Conservation (phyloP, 2,329 filamentous ascomycete genomes). For the Blastomyces percursus region DNA sequence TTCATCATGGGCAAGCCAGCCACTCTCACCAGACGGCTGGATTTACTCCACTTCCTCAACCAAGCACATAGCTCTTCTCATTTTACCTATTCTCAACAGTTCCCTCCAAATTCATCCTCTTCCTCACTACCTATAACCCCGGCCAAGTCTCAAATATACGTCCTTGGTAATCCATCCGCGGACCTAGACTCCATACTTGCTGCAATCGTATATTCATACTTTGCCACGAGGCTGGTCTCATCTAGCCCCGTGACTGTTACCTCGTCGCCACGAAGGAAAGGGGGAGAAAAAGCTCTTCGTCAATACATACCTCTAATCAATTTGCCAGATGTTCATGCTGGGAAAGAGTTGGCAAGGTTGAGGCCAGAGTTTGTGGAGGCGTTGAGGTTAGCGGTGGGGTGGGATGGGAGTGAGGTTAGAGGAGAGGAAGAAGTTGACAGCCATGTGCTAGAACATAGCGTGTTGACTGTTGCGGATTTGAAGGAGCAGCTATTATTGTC, state of each 20-base stretch:
- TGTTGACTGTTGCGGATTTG: slow-evolving; percentile 34
- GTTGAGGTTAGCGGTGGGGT: slow-evolving; percentile 38
- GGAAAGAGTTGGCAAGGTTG: slow-evolving; percentile 41
- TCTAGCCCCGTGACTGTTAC: slow-evolving; percentile 17
- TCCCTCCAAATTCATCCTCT: slow-evolving; percentile 14
- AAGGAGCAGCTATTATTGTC: slow-evolving; percentile 17
- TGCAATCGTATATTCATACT: slow-evolving; percentile 51
- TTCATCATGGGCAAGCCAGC: slow-evolving; percentile 1
- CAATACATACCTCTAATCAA: slow-evolving; percentile 50
- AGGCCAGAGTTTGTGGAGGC: slow-evolving; percentile 50
- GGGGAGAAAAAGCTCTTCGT: slow-evolving; percentile 9
- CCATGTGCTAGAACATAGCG: slow-evolving; percentile 22
- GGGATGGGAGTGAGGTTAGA: slow-evolving; percentile 5
- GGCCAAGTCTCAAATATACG: slow-evolving; percentile 25
- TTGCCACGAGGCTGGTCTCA: slow-evolving; percentile 26
- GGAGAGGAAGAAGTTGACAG: slow-evolving; percentile 17
- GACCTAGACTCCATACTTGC: slow-evolving; percentile 55
- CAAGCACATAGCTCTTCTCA: slow-evolving; percentile 16
- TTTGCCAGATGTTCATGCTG: slow-evolving; percentile 37
- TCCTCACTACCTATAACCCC: not conserved
- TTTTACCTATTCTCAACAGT: slow-evolving; percentile 4
- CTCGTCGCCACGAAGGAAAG: slow-evolving; percentile 17
- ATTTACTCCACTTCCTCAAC: slow-evolving; percentile 30
- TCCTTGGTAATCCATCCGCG: slow-evolving; percentile 36
- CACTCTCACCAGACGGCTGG: slow-evolving; percentile 14